Percentiles rank a stretch among this genome's conserved stretches.
Evolutionary conservation across 2,329 filamentous ascomycete genomes (phyloP).

Genomic region (Penicillium sp.): DNA sequence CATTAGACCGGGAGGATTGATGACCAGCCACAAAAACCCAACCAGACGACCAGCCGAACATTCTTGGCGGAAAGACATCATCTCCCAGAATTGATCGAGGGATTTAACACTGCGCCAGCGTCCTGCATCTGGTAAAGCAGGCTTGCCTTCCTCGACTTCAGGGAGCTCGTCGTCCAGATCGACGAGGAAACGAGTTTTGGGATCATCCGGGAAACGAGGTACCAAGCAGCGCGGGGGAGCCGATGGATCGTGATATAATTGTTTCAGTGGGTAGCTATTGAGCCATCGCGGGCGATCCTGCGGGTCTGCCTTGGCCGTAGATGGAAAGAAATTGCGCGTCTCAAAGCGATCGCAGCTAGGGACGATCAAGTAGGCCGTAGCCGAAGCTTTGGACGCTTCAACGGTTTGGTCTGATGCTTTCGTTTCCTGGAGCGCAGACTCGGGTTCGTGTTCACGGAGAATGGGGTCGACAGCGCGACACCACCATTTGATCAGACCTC

Average conservation of each 20-base stretch:
- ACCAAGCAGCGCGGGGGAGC: slow-evolving; percentile 82
- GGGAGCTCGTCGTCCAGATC: slow-evolving; percentile 84
- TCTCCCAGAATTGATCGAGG: slow-evolving; percentile 95
- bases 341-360: slow-evolving; percentile 84
- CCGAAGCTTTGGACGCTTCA: slow-evolving; percentile 39
- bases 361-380: slow-evolving; percentile 81
- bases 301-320: slow-evolving; percentile 42
- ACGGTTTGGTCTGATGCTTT: slow-evolving; percentile 28
- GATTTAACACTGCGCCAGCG: slow-evolving; percentile 82
- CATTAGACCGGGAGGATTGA: slow-evolving; percentile 60
- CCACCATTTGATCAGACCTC: slow-evolving; percentile 94
- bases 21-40: slow-evolving; percentile 91
- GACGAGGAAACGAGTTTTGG: slow-evolving; percentile 84
- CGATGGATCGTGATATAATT: slow-evolving; percentile 67
- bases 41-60: slow-evolving; percentile 90
- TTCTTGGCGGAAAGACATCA: slow-evolving; percentile 96
- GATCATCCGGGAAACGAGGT: slow-evolving; percentile 90
- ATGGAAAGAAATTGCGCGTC: slow-evolving; percentile 75
- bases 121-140: slow-evolving; percentile 54
- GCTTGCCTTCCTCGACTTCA: slow-evolving; percentile 27
- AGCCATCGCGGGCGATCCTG: slow-evolving; percentile 47
- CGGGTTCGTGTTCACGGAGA: slow-evolving; percentile 51
- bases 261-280: slow-evolving; percentile 70
- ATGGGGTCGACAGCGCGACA: slow-evolving; percentile 82
- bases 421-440: slow-evolving; percentile 41